phyloP scores from a whole-genome alignment of 2,329 filamentous ascomycete species.

The Colletotrichum sojae region DNA sequence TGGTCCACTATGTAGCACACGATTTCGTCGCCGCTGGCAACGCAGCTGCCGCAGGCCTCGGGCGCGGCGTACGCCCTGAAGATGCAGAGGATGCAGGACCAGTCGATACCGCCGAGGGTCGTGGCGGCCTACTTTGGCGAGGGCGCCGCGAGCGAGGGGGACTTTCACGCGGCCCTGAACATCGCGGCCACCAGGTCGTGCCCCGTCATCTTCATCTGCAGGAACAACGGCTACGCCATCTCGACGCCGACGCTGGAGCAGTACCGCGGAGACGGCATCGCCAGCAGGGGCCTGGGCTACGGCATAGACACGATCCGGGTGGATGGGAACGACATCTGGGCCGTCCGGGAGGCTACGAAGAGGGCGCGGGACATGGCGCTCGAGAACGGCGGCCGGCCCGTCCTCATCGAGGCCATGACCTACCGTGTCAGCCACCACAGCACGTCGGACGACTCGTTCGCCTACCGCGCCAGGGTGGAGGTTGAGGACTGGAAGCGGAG shows the following conservation, averaged over 20 bases:
- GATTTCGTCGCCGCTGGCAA: conserved; percentile 86
- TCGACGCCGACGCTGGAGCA: conserved; percentile 91
- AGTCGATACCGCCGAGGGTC: conserved; percentile 76
- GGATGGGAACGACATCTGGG: conserved; percentile 95
- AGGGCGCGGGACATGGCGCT: conserved; percentile 85
- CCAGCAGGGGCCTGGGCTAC: conserved; percentile 87
- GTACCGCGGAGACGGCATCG: conserved; percentile 92
- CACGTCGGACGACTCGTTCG: conserved; percentile 96
- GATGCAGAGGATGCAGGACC: conserved; percentile 81
- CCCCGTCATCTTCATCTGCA: conserved; percentile 89
- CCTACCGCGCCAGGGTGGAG: conserved; percentile 92
- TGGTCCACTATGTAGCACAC: conserved; percentile 72
- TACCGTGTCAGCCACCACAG: conserved; percentile 99
- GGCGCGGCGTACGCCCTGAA: conserved; percentile 92
- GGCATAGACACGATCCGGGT: conserved; percentile 95
- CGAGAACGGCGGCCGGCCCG: conserved; percentile 82
- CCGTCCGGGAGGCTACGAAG: conserved; percentile 84
- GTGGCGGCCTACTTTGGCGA: conserved; percentile 92
- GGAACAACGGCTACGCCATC: conserved; percentile 94
- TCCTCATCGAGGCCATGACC: conserved; percentile 95
- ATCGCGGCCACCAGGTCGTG: conserved; percentile 92
- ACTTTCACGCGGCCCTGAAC: conserved; percentile 92
- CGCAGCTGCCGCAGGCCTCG: conserved; percentile 89
- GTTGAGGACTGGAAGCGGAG: conserved; percentile 96
- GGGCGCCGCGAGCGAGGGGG: conserved; percentile 90